Evolutionary conservation across 805 yeast genomes (phyloP), one percentile per base, ranked within the genome.

Genomic region (Hanseniaspora mollemarum): DNA sequence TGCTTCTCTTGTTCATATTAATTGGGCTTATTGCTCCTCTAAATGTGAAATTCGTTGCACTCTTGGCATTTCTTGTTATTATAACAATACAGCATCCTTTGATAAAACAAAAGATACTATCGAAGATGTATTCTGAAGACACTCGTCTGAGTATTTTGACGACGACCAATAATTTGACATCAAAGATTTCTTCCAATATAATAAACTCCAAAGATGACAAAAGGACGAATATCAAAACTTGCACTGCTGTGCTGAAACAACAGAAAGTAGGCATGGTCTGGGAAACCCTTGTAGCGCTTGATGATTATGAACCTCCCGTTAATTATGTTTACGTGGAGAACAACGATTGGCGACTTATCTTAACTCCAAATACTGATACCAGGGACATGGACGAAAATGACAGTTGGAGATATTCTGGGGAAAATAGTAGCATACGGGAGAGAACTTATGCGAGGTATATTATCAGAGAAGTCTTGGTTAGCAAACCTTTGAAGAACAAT

Each of bases 51-150:
- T 35, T 33, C 4, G 9, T 38, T 16, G 10, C 31, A 13, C 18
- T 32, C 12, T 12, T 38, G 12, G 35, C 16, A 9, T 46, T 39
- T 18, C 12, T 46, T 10, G 55, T 60, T 0, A 43, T 68, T 9
- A 57, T 59, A 6, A 58, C 70, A 5, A 51, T 65, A 3, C 57
- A 74, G 53, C 85, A 83, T 64, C 92, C 92, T 0, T 54, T 58
- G 6, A 66, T 74, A 43, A 67, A 81, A 52, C 74, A 71, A 5
- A 56, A 54, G 12, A 54, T 81, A 2, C 66, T 81, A 40, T 69
- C 72, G 22, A 63, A 63, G 50, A 51, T 78, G 1, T 72, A 76
- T 55, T 76, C 81, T 5, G 90, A 82, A 61, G 85, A 81, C 3
- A 80, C 85, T 1, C 65, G 88, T 44, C 60, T 79, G 40, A 67